Evolutionary conservation across 192 early-diverging fungal genomes (phyloP).

Genomic region (Allomyces macrogynus): DNA sequence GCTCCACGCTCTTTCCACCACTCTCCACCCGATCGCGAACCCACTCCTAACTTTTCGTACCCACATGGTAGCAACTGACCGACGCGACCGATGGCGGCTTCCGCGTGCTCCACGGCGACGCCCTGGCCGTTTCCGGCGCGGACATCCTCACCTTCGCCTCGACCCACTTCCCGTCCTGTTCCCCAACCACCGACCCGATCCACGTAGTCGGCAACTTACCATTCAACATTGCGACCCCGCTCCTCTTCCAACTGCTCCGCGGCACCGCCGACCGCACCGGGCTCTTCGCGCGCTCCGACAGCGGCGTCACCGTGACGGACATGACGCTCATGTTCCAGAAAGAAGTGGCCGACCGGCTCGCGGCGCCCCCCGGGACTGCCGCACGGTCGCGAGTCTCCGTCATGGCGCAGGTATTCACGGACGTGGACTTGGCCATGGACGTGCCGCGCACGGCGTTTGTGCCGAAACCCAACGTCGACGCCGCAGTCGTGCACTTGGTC

Average conservation of each 20-base stretch:
- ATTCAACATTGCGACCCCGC: constrained; percentile 49
- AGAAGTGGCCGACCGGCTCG: constrained; percentile 49
- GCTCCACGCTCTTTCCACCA: neutral
- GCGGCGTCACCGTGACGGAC: constrained; percentile 6
- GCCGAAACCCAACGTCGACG: constrained; percentile 56
- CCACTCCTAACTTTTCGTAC: neutral
- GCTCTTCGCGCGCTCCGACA: constrained; percentile 26
- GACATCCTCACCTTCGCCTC: constrained; percentile 22
- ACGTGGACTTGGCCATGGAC: constrained; percentile 35
- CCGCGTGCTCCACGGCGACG: constrained; percentile 38
- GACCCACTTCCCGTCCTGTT: neutral
- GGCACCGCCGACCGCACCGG: constrained; percentile 28
- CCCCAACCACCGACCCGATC: constrained; percentile 14
- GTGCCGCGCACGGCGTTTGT: constrained; percentile 45
- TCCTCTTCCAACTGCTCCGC: constrained; percentile 53
- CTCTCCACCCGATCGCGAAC: neutral
- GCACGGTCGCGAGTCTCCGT: constrained; percentile 46
- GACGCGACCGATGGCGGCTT: constrained; percentile 38
- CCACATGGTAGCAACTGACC: constrained; percentile 35
- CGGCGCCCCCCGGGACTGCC: constrained; percentile 23
- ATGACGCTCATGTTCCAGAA: constrained; percentile 76
- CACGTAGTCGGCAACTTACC: constrained; percentile 63
- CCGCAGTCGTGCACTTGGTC: constrained; percentile 44
- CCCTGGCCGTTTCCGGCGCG: constrained; percentile 32
- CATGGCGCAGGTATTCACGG: constrained; percentile 47